Evolutionary conservation across 306 rosid genomes (phyloP).

Genomic region (Astragalus glycyphyllos): DNA sequence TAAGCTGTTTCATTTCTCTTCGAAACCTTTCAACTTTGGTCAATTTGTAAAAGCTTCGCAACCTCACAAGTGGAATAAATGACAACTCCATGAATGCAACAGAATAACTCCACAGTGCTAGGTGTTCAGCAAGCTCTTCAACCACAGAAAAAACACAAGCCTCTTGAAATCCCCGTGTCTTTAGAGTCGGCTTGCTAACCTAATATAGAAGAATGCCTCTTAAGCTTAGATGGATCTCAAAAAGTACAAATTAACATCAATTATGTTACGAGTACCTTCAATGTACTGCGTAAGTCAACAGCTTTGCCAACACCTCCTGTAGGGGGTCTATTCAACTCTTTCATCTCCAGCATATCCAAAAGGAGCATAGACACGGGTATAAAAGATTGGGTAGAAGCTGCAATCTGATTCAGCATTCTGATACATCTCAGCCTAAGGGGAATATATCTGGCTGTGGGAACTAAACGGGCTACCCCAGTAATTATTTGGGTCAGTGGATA

Average conservation of each 20-base stretch:
- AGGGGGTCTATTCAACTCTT: constrained; percentile 82
- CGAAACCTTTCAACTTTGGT: constrained; percentile 91
- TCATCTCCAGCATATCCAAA: constrained; percentile 96
- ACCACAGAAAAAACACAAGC: constrained; percentile 89
- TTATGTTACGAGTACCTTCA: constrained; percentile 64
- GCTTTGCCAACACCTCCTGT: constrained; percentile 92
- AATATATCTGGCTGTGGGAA: constrained; percentile 88
- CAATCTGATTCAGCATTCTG: constrained; percentile 82
- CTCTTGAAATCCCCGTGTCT: constrained; percentile 97
- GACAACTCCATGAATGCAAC: constrained; percentile 85
- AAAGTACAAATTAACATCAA: constrained; percentile 23
- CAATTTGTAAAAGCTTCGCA: constrained; percentile 80
- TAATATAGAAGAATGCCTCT: constrained; percentile 44
- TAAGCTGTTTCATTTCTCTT: constrained; percentile 75
- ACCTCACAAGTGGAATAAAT: constrained; percentile 74
- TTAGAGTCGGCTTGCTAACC: constrained; percentile 86
- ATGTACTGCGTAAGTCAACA: constrained; percentile 73
- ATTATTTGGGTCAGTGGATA: constrained; percentile 91
- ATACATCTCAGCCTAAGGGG: constrained; percentile 86
- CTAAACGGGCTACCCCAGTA: constrained; percentile 84
- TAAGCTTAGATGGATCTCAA: constrained; percentile 27
- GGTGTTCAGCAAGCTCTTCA: constrained; percentile 91
- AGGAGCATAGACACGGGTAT: constrained; percentile 87
- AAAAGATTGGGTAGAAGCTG: constrained; percentile 69
- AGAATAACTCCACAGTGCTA: constrained; percentile 93